Conservation (phyloP, 371 early-diverging fungal species). For the Coemansia sp. region DNA sequence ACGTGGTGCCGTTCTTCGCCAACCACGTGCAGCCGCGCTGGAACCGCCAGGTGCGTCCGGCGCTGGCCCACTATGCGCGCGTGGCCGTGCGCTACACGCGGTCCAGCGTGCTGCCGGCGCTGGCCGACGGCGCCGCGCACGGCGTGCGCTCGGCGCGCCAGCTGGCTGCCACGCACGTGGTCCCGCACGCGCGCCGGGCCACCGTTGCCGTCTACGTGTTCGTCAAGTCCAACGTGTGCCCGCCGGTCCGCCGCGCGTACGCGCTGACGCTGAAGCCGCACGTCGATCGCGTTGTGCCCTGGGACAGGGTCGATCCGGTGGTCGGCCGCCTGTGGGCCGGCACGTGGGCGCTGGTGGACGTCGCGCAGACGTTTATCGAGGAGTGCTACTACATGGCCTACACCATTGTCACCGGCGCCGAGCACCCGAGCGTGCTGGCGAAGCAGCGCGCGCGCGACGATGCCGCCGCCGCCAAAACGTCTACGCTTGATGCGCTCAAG, state of each 20-base stretch:
- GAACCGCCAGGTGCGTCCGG: slow-evolving; percentile 39
- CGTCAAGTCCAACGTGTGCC: slow-evolving; percentile 17
- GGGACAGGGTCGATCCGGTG: slow-evolving; percentile 31
- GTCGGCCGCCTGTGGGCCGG: not conserved
- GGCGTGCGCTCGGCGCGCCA: slow-evolving; percentile 10
- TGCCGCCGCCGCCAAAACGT: not conserved
- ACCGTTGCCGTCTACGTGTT: slow-evolving; percentile 22
- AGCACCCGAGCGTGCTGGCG: slow-evolving; percentile 32
- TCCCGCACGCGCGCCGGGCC: slow-evolving; percentile 25
- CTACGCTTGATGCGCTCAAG: slow-evolving; percentile 6
- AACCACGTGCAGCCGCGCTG: slow-evolving; percentile 39
- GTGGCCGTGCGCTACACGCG: slow-evolving; percentile 32
- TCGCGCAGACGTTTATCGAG: slow-evolving; percentile 22
- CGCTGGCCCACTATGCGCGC: slow-evolving; percentile 21
- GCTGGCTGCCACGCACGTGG: slow-evolving; percentile 23
- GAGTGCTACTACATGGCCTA: slow-evolving; percentile 46
- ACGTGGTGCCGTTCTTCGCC: slow-evolving; percentile 31
- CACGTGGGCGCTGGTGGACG: not conserved
- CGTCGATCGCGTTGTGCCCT: slow-evolving; percentile 46
- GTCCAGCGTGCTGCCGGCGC: slow-evolving; percentile 23
- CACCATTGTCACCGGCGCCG: slow-evolving; percentile 37
- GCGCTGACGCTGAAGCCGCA: slow-evolving; percentile 23
- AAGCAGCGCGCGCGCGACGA: slow-evolving; percentile 10
- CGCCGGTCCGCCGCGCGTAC: slow-evolving; percentile 23
- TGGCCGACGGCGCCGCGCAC: slow-evolving; percentile 25